Conservation (phyloP, 2,329 filamentous ascomycete species). For the Tetracladium maxilliforme region DNA sequence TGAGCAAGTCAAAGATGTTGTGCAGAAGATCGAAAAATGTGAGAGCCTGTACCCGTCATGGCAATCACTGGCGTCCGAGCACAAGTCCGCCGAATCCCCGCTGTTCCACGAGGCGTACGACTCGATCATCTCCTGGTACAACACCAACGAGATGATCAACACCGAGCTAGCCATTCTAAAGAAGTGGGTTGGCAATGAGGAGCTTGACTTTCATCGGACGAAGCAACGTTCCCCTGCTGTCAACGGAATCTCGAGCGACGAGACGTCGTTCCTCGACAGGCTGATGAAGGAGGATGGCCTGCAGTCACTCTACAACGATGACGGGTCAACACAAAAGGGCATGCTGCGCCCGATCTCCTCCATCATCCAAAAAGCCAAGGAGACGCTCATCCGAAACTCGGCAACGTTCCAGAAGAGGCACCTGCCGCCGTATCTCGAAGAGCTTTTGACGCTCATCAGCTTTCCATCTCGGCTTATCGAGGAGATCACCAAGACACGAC, state of each 20-base stretch:
- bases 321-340: conserved; percentile 43
- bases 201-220: conserved; percentile 75
- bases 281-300: conserved; percentile 92
- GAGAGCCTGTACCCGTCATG: conserved; percentile 77
- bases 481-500: conserved; percentile 84
- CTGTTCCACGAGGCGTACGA: conserved; percentile 74
- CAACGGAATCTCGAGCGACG: conserved; percentile 69
- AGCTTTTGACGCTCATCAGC: conserved; percentile 89
- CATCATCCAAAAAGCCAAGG: conserved; percentile 88
- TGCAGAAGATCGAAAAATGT: conserved; percentile 79
- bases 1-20: conserved; percentile 80
- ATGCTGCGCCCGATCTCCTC: conserved; percentile 73
- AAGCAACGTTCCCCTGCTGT: conserved; percentile 53
- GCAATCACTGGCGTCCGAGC: conserved; percentile 55
- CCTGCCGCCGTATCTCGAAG: conserved; percentile 90
- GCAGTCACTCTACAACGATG: conserved; percentile 75
- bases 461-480: conserved; percentile 93
- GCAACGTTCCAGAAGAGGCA: conserved; percentile 76
- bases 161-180: conserved; percentile 83
- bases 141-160: conserved; percentile 91
- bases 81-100: conserved; percentile 62
- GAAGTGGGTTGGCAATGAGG: conserved; percentile 93
- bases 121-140: conserved; percentile 89
- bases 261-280: conserved; percentile 85
- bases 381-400: conserved; percentile 76